Conservation (phyloP, 352 stramenopile species). For the Elongisporangium anandrum region DNA sequence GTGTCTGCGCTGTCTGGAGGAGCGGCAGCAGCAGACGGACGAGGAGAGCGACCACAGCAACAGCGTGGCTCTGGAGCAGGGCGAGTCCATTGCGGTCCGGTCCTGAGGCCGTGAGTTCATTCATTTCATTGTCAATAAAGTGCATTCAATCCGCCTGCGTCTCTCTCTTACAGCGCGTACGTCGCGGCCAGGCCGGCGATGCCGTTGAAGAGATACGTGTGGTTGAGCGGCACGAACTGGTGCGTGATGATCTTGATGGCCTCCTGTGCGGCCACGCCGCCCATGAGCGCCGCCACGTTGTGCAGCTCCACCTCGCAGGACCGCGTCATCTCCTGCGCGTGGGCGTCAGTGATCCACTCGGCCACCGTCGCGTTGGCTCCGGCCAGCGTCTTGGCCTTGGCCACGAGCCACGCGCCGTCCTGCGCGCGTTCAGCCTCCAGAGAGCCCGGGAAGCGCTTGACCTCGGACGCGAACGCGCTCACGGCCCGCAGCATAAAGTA, state of each 20-base stretch:
- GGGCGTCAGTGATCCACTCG: conserved; percentile 53
- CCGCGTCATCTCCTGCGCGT: conserved; percentile 90
- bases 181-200: conserved; percentile 81
- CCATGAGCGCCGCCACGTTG: conserved; percentile 92
- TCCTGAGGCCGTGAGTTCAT: background rate
- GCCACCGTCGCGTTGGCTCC: conserved; percentile 14
- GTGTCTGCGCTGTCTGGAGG: conserved; percentile 50
- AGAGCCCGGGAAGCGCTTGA: conserved; percentile 80
- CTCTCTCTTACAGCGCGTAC: conserved; percentile 55
- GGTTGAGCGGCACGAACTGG: conserved; percentile 96
- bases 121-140: conserved; percentile 1
- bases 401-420: conserved; percentile 61
- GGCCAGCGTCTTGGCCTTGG: conserved; percentile 38
- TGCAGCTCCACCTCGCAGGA: conserved; percentile 93
- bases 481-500: conserved; percentile 92
- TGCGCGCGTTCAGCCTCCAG: conserved; percentile 43
- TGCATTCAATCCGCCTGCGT: background rate
- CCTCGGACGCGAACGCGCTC: conserved; percentile 34
- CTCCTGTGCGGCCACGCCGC: conserved; percentile 96
- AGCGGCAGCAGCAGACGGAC: conserved; percentile 23
- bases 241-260: conserved; percentile 98
- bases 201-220: conserved; percentile 98
- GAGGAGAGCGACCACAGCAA: conserved; percentile 6
- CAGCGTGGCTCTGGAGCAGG: background rate
- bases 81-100: background rate